A percentile compares a stretch with the other conserved stretches of the same genome.
These are phyloP conservation scores for Melanogaster broomeanus DNA, from an alignment of 768 basidiomycete genomes.

Conservation along the genomic window DNA sequence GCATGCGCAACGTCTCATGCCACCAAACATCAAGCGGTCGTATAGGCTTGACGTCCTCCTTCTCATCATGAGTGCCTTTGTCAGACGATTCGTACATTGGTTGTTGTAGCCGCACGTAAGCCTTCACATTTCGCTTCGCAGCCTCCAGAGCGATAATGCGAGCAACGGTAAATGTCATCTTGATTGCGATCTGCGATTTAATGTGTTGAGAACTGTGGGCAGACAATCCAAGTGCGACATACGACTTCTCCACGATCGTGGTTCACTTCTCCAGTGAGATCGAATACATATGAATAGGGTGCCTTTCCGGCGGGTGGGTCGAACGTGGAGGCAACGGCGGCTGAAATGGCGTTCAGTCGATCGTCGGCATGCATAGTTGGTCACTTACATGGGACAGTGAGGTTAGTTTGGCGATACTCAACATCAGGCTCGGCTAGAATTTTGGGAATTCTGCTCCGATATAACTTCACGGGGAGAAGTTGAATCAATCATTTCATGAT, in stretches of 20 bases:
- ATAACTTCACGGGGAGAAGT: conserved; percentile 49
- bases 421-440: conserved; percentile 68
- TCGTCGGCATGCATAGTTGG: neutral
- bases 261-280: conserved; percentile 79
- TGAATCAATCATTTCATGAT: conserved; percentile 14
- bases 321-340: conserved; percentile 66
- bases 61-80: conserved; percentile 68
- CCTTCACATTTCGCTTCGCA: conserved; percentile 73
- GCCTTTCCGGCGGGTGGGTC: conserved; percentile 68
- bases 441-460: conserved; percentile 75
- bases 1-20: conserved; percentile 79
- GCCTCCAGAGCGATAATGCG: conserved; percentile 74
- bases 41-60: conserved; percentile 70
- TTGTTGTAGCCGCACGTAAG: conserved; percentile 75
- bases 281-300: conserved; percentile 82
- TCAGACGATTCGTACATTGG: conserved; percentile 77
- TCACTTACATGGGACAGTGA: conserved; percentile 67
- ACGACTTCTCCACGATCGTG: conserved; percentile 78
- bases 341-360: conserved; percentile 38
- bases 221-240: conserved; percentile 20
- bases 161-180: conserved; percentile 69
- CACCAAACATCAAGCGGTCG: conserved; percentile 81
- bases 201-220: conserved; percentile 5
- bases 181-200: conserved; percentile 69
- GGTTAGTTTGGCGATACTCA: conserved; percentile 81